Conservation (phyloP, 345 rosid species). For the Iberis pinnata region DNA sequence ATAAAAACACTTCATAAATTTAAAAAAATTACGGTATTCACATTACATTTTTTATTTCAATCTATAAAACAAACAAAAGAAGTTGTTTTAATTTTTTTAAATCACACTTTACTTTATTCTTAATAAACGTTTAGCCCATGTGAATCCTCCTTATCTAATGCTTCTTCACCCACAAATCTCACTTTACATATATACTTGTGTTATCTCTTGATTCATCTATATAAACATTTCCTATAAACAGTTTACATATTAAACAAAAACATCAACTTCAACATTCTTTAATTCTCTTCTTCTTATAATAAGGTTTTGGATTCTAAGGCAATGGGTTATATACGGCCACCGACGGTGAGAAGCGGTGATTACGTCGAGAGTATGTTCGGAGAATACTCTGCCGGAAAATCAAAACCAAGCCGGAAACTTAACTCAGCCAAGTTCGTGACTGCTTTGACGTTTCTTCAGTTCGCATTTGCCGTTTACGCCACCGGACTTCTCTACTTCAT, state of each 20-base stretch:
- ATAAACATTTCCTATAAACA: constrained; percentile 34
- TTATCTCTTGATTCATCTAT: constrained; percentile 20
- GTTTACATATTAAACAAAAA: background rate
- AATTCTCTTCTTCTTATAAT: background rate
- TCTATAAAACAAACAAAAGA: no score
- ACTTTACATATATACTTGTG: constrained; percentile 22
- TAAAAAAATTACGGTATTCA: constrained; percentile 14
- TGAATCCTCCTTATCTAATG: constrained; percentile 60
- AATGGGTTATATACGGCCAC: constrained; percentile 63
- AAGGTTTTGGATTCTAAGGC: constrained; percentile 32
- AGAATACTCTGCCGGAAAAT: constrained; percentile 47
- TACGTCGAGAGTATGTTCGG: constrained; percentile 64
- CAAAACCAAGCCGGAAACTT: constrained; percentile 35
- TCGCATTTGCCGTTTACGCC: constrained; percentile 82
- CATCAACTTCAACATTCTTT: constrained; percentile 14
- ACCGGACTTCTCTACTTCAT: constrained; percentile 82
- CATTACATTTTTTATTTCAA: constrained; percentile 3
- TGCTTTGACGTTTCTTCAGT: constrained; percentile 66
- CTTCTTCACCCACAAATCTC: constrained; percentile 40
- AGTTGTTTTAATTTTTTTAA: constrained; percentile 9
- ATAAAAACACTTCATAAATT: no score
- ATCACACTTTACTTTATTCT: constrained; percentile 39
- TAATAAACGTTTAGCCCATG: constrained; percentile 67
- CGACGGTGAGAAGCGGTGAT: constrained; percentile 54
- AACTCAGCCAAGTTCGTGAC: constrained; percentile 58